Percentiles rank a stretch among this genome's conserved stretches.
phyloP scores from a whole-genome alignment of 1,139 yeast species.

The Meyerozyma sp. region DNA sequence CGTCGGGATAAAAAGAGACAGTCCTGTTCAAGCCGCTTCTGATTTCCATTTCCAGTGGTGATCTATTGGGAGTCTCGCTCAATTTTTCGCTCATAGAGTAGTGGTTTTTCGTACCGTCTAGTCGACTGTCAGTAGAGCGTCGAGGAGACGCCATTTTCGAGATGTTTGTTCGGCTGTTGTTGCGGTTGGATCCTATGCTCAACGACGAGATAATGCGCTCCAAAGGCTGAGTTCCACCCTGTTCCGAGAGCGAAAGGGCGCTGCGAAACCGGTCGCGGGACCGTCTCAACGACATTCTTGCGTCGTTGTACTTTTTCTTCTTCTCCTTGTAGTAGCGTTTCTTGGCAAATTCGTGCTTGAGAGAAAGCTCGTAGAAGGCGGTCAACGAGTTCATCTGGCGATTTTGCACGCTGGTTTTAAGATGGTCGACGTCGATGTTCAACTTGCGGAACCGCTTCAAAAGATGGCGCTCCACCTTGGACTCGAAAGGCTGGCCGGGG shows the following conservation, averaged over 20 bases:
- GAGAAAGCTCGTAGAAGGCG: constrained; percentile 76
- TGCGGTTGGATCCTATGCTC: constrained; percentile 28
- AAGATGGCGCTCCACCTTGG: constrained; percentile 61
- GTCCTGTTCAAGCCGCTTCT: constrained; percentile 15
- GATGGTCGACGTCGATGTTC: constrained; percentile 60
- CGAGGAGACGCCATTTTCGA: constrained; percentile 6
- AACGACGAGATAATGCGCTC: constrained; percentile 37
- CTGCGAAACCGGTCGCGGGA: constrained; percentile 48
- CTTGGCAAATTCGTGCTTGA: constrained; percentile 56
- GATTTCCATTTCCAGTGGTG: not conserved
- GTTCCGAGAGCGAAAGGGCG: constrained; percentile 31
- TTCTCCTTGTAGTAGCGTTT: constrained; percentile 30
- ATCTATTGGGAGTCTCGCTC: not conserved
- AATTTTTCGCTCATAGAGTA: not conserved
- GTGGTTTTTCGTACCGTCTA: not conserved
- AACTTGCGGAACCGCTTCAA: constrained; percentile 59
- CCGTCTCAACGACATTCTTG: constrained; percentile 37
- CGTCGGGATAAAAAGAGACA: constrained; percentile 33
- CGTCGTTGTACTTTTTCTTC: constrained; percentile 36
- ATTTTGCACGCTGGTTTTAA: constrained; percentile 56
- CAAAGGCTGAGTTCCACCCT: constrained; percentile 28
- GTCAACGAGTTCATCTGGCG: constrained; percentile 71
- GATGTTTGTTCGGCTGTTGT: constrained; percentile 9
- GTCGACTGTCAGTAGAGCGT: constrained; percentile 1
- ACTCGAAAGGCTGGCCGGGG: constrained; percentile 41